These are phyloP conservation scores for Blastobotrys americana DNA, from an alignment of 805 yeast species.

Conservation along the genomic window DNA sequence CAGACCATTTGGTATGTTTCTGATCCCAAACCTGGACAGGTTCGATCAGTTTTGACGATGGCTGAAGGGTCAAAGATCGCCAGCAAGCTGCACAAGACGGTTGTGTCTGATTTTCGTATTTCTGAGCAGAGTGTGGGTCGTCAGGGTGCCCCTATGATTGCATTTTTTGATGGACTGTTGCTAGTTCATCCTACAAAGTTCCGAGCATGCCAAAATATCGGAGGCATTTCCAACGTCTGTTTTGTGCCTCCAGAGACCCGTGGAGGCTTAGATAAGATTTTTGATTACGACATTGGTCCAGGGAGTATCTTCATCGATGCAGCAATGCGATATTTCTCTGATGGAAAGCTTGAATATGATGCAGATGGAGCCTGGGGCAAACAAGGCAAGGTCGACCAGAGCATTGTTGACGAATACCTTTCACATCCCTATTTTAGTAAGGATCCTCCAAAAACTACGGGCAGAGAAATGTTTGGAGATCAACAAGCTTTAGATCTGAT, in stretches of 20 bases:
- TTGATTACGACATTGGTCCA: conserved; percentile 28
- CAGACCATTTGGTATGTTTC: conserved; percentile 27
- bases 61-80: conserved; percentile 24
- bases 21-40: conserved; percentile 15
- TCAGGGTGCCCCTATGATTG: conserved; percentile 28
- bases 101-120: conserved; percentile 23
- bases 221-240: conserved; percentile 27
- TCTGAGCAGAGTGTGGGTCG: conserved; percentile 27
- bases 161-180: conserved; percentile 24
- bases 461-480: conserved; percentile 27
- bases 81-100: conserved; percentile 18
- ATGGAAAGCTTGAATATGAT: conserved; percentile 22
- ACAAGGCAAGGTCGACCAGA: conserved; percentile 22
- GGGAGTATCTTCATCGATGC: conserved; percentile 29
- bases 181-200: conserved; percentile 22
- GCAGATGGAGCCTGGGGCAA: conserved; percentile 25
- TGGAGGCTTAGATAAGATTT: conserved; percentile 24
- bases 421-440: conserved; percentile 18
- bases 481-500: conserved; percentile 16
- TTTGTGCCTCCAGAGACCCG: conserved; percentile 21
- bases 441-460: conserved; percentile 26
- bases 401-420: conserved; percentile 21
- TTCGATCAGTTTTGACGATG: conserved; percentile 21
- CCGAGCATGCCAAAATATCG: conserved; percentile 26
- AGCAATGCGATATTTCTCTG: conserved; percentile 24